Evolutionary conservation across 371 early-diverging fungal species (phyloP), one percentile per base, ranked within the genome.

Genomic region (Gilbertella persicaria): DNA sequence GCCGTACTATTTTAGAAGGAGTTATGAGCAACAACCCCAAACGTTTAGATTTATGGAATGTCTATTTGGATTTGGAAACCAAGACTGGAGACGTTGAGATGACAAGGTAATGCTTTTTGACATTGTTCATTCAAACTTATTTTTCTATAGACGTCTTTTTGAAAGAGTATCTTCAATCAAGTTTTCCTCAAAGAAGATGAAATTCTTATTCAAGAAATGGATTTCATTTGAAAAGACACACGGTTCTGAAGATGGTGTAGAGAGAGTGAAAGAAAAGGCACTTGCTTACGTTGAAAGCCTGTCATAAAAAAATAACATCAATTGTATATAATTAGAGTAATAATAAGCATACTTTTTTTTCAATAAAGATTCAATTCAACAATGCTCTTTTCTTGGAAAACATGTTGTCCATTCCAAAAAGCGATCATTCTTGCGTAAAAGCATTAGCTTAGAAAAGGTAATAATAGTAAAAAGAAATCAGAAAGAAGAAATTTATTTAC

Each of bases 121-220:
- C 37, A 26, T 24, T 23, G 46, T 19, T 5, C 7, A 26, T 25
- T 24, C 35, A 9, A 36, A 45, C 14, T 26, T 17, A n/a, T 53
- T 42, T 51, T 23, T 33, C 10, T 54, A 41, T 62, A 91, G 95
- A 58, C 88, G 90, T 12, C 67, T 98, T 42, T 98, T 96, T 76
- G 89, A 93, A 53, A 90, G 96, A 29, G 86, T 91, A 30, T 85
- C 92, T 19, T 78, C 83, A 14, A 69, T 92, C 78, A 93, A 93
- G 69, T 78, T 92, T 54, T 93, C 94, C n/a, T 87, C 95, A 26
- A 96, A 94, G 76, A 94, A 96, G 85, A 93, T 96, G 92, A 98
- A 96, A 73, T 94, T 92, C 79, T 85, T 98, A 67, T 97, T 97
- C 79, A 97, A 97, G 78, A 94, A 93, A 70, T 98, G 92, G 87